A percentile compares a stretch with the other conserved stretches of the same genome.
phyloP scores from a whole-genome alignment of 805 yeast species.

The Kazachstania africana region DNA sequence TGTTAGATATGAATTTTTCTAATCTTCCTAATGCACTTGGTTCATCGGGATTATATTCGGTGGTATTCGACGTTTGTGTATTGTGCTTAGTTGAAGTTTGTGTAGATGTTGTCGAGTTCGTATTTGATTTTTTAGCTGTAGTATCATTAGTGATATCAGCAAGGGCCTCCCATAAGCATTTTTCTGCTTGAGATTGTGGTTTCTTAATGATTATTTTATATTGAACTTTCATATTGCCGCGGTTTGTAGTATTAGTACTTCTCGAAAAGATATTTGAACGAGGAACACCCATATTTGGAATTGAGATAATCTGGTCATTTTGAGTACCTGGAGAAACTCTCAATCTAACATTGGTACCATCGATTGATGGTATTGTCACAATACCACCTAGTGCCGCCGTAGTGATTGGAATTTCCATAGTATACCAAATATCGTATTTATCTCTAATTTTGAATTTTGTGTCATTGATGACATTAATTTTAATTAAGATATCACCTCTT shows the following conservation, averaged over 20 bases:
- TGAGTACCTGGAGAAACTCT: slow-evolving; percentile 81
- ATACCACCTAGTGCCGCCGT: slow-evolving; percentile 95
- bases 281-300: slow-evolving; percentile 87
- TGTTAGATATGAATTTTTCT: slow-evolving; percentile 45
- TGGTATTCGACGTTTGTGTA: no score
- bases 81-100: background rate
- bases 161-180: slow-evolving; percentile 80
- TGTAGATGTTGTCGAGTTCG: background rate
- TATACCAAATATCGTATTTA: slow-evolving; percentile 47
- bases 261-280: slow-evolving; percentile 12
- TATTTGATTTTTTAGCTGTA: slow-evolving; percentile 52
- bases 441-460: slow-evolving; percentile 55
- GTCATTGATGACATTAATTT: slow-evolving; percentile 71
- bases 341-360: slow-evolving; percentile 62
- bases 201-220: slow-evolving; percentile 59
- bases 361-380: slow-evolving; percentile 81
- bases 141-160: slow-evolving; percentile 83
- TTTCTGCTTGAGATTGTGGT: slow-evolving; percentile 76
- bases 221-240: slow-evolving; percentile 75
- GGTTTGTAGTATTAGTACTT: slow-evolving; percentile 33
- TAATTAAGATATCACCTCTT: slow-evolving; percentile 81
- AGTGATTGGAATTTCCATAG: slow-evolving; percentile 72
- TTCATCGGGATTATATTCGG: slow-evolving; percentile 16
- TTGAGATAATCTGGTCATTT: slow-evolving; percentile 55
- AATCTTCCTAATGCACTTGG: slow-evolving; percentile 35